Evolutionary conservation across 1,284 basidiomycete species (phyloP).

Genomic region (Melampsora larici-populina): DNA sequence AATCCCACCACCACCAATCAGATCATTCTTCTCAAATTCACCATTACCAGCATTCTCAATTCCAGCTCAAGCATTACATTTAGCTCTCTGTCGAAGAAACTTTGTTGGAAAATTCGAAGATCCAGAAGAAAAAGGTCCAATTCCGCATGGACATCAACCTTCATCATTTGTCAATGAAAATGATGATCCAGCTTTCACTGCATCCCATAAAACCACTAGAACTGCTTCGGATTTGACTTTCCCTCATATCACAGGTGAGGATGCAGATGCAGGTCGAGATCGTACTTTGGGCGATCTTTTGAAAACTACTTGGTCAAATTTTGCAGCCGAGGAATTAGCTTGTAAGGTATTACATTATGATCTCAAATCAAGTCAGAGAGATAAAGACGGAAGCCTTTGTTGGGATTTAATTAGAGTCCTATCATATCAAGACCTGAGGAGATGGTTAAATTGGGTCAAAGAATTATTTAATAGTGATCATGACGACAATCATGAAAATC

Average conservation of each 20-base stretch:
- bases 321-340: conserved; percentile 22
- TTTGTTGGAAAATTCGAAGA: conserved; percentile 18
- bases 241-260: conserved; percentile 6
- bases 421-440: conserved; percentile 19
- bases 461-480: conserved; percentile 6
- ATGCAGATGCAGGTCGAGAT: conserved; percentile 10
- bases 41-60: conserved; percentile 31
- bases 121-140: conserved; percentile 28
- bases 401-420: conserved; percentile 37
- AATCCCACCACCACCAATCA: not conserved
- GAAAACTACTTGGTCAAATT: conserved; percentile 24
- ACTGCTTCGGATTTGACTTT: not conserved
- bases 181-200: not conserved
- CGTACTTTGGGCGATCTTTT: conserved; percentile 21
- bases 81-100: conserved; percentile 17
- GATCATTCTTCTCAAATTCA: conserved; percentile 24
- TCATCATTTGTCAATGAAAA: not conserved
- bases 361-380: not conserved
- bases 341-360: conserved; percentile 16
- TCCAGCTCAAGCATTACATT: conserved; percentile 17
- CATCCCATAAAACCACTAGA: not conserved
- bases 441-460: conserved; percentile 31
- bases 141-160: not conserved
- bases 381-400: not conserved
- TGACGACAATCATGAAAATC: not conserved